Base-by-base conservation (phyloP, 2,329 filamentous ascomycete genomes). In the Microthyrium microscopicum region DNA sequence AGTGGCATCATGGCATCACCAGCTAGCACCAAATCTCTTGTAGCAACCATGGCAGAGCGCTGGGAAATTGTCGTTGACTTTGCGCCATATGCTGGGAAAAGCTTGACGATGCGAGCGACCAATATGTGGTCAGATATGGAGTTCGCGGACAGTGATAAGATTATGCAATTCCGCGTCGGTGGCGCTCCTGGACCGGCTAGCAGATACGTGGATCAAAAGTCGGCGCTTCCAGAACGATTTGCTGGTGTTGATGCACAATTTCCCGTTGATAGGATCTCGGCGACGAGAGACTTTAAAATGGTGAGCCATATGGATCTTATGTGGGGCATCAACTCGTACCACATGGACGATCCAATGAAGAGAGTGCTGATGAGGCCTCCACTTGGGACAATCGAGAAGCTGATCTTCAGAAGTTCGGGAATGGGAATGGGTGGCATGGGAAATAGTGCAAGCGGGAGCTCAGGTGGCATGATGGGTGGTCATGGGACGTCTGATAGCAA, bases 61-160 rank as follows among this genome's bases (percentile, higher is more conserved):
- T 73, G 65, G 41, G 69, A 73, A 41, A 51, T 72, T 16, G 53
- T 73, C 13, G 49, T 73, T 35, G 68, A 73, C 48, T 73, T 73
- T 42, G 47, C 59, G 11, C 37, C 44, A 3, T 64, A 55, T 39
- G 52, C 52, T 2, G 64, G 64, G 26, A 53, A 67, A 44, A 66
- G 63, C 39, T 47, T 71, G 39, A 58, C 54, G 4, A 16, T 34
- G 13, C 21, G 16, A 11, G 41, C 64, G 27, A 52, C 46, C 29
- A 64, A 64, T 40, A 47, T 62, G 27, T 56, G 56, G 8, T 55
- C 54, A 3, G 62, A 64, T 36, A 46, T 55, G 12, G 66, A 69
- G 42, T 73, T 60, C 44, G 48, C 53, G 2, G 57, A 62, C 38
- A 72, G 50, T 1, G 49, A 54, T 30, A 40, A 44, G 17, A 39